Evolutionary conservation across 345 rosid genomes (phyloP).

Genomic region (Sapria himalayana): DNA sequence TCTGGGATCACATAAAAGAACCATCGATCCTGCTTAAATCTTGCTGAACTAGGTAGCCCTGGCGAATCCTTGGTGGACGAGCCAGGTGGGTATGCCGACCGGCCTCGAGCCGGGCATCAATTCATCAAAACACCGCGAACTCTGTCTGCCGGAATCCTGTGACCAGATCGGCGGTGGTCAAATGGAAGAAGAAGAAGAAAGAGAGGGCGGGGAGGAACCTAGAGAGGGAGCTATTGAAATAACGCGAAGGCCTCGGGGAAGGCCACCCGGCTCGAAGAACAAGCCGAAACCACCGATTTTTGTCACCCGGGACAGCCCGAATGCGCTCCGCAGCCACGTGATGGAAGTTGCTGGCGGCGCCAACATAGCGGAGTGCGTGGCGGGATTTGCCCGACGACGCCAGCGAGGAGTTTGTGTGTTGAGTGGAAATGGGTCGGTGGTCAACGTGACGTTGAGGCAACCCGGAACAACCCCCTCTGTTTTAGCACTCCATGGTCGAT

Average conservation of each 20-base stretch:
- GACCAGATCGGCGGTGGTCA: conserved; percentile 8
- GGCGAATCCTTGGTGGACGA: conserved; percentile 76
- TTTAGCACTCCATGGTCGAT: conserved; percentile 58
- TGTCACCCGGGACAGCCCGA: conserved; percentile 69
- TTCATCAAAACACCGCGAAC: conserved; percentile 26
- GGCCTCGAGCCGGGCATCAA: conserved; percentile 32
- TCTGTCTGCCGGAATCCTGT: conserved; percentile 17
- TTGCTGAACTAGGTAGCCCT: too few relatives aligned
- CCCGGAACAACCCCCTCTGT: conserved; percentile 58
- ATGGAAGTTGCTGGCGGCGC: conserved; percentile 58
- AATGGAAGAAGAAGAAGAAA: conserved; percentile 31
- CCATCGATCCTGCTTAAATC: background rate
- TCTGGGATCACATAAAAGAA: too few relatives aligned
- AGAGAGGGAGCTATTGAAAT: conserved; percentile 50
- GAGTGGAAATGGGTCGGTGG: conserved; percentile 58
- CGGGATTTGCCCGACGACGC: conserved; percentile 45
- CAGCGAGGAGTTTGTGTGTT: conserved; percentile 75
- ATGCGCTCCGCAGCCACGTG: conserved; percentile 65
- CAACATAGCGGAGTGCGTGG: conserved; percentile 57
- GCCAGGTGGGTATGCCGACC: conserved; percentile 32
- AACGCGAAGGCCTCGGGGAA: conserved; percentile 52
- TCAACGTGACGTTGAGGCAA: conserved; percentile 67
- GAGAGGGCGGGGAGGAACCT: conserved; percentile 36
- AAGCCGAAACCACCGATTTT: conserved; percentile 61
- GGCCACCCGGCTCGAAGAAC: conserved; percentile 76